Conservation (phyloP, 192 early-diverging fungal genomes). For the Fimicolochytrium jonesii region DNA sequence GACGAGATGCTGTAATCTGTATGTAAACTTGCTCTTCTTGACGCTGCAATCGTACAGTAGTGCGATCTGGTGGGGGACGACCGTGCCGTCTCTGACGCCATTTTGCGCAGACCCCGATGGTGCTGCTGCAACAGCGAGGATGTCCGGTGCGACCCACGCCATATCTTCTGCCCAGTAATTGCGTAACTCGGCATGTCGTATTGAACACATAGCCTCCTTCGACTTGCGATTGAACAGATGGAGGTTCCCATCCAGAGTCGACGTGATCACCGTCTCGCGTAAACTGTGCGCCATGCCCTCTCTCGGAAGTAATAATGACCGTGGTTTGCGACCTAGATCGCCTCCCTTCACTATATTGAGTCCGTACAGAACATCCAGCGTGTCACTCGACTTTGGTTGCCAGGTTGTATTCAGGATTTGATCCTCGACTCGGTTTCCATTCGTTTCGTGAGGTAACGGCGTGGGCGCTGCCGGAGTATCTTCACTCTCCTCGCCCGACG, state of each 20-base stretch:
- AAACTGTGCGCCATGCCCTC: neutral
- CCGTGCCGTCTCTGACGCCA: neutral
- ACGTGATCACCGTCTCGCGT: constrained; percentile 7
- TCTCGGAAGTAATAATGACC: constrained; percentile 10
- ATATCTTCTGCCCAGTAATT: constrained; percentile 19
- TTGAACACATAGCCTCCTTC: neutral
- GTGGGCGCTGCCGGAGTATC: no score
- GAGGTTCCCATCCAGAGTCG: constrained; percentile 13
- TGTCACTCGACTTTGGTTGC: neutral
- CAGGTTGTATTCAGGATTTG: no score
- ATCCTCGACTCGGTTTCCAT: no score
- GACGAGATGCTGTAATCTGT: constrained; percentile 18
- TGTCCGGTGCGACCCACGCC: constrained; percentile 7
- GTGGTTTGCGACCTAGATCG: constrained; percentile 8
- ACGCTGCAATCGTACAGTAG: constrained; percentile 14
- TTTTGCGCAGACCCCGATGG: neutral
- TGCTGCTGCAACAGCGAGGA: constrained; percentile 12
- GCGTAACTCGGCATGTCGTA: constrained; percentile 7
- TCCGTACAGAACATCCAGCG: neutral
- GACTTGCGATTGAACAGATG: neutral
- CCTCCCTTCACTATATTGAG: neutral
- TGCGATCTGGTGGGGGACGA: constrained; percentile 17
- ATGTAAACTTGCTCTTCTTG: constrained; percentile 9
- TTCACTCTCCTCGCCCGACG: no score
- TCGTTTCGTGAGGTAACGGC: no score